Base-by-base conservation (phyloP, 768 basidiomycete species). In the Brasilioporus rufonigricans region DNA sequence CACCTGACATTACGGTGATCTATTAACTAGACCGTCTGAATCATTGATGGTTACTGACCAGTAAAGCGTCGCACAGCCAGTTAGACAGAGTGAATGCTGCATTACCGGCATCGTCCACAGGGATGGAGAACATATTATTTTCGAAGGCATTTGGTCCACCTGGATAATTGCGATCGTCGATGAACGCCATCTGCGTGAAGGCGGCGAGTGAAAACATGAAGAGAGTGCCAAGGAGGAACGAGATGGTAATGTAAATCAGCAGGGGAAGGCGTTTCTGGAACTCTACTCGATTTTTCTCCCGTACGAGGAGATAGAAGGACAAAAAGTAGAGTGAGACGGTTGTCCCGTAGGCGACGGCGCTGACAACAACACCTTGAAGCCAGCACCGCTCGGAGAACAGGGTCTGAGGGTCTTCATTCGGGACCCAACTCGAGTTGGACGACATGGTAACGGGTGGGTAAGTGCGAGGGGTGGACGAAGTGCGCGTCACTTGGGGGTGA, bases 141-240 rank as follows among this genome's bases (percentile, higher is more conserved):
- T 61, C 62, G 32, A 53, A 74, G 10, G 56, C 61, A 13, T 43
- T 61, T 5, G 72, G 71, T 14, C 73, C 72, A 3, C 70, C 70
- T 0, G 66, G 66, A 32, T 63, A 73, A 44, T 71, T 60, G 5
- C 73, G 65, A 44, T 65, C 45, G 48, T 74, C 65, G 40, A 74
- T 64, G 48, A 71, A 73, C 0, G 61, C 56, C 50, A 69, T 57
- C 31, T 70, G 68, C 0, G 61, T 61, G 39, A 71, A 63, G 18
- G 64, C 49, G 1, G 65, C 53, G 13, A 59, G 52, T 9, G 52
- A 27, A 12, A 50, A 16, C 54, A 67, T 50, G 40, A 55, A 66
- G 19, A 66, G 21, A 5, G 65, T 66, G 2, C 52, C 39, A 13
- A 62, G 35, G 18, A 53, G 14, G 52, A 61, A 48, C 6, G 46